Evolutionary conservation across 2,329 filamentous ascomycete species (phyloP).

Genomic region (Amylocarpus encephaloides): DNA sequence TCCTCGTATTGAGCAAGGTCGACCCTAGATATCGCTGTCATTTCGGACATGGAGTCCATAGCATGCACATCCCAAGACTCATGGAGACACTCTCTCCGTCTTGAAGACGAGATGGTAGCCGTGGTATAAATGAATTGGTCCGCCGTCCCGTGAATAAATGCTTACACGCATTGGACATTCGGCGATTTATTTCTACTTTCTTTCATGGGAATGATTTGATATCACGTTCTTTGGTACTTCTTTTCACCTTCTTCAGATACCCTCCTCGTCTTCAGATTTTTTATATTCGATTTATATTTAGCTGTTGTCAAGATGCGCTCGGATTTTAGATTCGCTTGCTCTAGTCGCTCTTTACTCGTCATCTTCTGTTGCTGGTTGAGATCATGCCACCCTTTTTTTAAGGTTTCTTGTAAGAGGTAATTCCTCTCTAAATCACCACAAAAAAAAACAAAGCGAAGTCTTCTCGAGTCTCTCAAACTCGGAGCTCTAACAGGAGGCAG

Average conservation of each 20-base stretch:
- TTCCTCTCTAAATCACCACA: not conserved
- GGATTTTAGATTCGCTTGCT: conserved; percentile 14
- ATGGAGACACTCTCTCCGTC: not conserved
- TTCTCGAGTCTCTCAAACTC: not conserved
- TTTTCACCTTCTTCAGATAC: not conserved
- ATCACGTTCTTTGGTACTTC: conserved; percentile 16
- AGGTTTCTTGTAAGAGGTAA: too few species aligned
- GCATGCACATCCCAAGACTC: not conserved
- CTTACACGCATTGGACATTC: not conserved
- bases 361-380: conserved; percentile 16
- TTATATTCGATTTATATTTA: conserved; percentile 3
- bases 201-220: conserved; percentile 15
- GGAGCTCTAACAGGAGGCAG: not conserved
- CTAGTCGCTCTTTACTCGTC: conserved; percentile 23
- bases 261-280: not conserved
- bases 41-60: not conserved
- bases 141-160: not conserved
- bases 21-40: not conserved
- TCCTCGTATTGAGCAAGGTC: not conserved
- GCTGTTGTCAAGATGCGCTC: conserved; percentile 22
- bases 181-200: not conserved
- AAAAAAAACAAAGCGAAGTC: not conserved
- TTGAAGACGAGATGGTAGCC: not conserved
- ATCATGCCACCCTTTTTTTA: too few species aligned
- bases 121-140: not conserved